Evolutionary conservation across 306 rosid genomes (phyloP).

Genomic region (Vigna unguiculata): DNA sequence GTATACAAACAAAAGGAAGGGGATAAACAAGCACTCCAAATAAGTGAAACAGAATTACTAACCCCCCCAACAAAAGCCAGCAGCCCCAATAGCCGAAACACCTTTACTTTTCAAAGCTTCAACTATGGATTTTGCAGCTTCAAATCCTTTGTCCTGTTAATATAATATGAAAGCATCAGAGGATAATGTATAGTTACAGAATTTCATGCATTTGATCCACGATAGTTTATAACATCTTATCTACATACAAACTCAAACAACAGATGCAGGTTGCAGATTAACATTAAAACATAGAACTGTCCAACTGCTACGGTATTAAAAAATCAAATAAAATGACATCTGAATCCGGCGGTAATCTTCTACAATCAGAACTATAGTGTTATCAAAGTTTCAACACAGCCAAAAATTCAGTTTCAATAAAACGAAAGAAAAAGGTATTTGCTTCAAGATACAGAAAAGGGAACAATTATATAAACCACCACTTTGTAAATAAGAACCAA

Average conservation of each 20-base stretch:
- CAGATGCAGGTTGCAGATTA: background rate
- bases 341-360: slow-evolving; percentile 14
- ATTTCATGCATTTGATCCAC: background rate
- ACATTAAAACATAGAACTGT: background rate
- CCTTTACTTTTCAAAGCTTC: slow-evolving; percentile 68
- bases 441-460: background rate
- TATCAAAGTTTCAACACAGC: background rate
- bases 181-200: background rate
- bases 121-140: slow-evolving; percentile 58
- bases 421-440: background rate
- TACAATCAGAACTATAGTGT: background rate
- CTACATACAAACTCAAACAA: slow-evolving; percentile 3
- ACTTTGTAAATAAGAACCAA: slow-evolving; percentile 40
- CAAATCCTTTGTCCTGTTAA: slow-evolving; percentile 68
- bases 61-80: slow-evolving; percentile 88
- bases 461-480: background rate
- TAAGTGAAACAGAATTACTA: slow-evolving; percentile 34
- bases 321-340: background rate
- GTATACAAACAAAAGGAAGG: background rate
- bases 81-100: slow-evolving; percentile 66
- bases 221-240: background rate
- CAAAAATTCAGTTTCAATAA: background rate
- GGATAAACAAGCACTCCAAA: background rate
- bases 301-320: slow-evolving; percentile 1
- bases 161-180: slow-evolving; percentile 27